phyloP scores from a whole-genome alignment of 768 basidiomycete species.

The Multifurca ochricompacta region DNA sequence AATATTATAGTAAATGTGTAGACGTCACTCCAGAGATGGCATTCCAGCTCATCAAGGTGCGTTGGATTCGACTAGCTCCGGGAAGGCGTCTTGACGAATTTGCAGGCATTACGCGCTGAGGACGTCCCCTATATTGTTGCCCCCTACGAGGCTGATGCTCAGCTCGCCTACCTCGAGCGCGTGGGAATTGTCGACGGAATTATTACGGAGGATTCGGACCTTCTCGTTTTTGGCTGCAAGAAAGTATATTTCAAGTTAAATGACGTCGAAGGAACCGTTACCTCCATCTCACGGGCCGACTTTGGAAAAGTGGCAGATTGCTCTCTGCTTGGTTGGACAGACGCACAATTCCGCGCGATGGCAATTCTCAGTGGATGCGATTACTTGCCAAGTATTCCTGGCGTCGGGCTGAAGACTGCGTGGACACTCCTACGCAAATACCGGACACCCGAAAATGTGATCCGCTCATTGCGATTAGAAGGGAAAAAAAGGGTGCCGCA shows the following conservation, averaged over 20 bases:
- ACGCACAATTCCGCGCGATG: slow-evolving; percentile 87
- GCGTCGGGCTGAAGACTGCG: slow-evolving; percentile 92
- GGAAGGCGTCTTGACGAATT: not conserved
- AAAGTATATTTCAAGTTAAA: slow-evolving; percentile 94
- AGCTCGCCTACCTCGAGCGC: slow-evolving; percentile 87
- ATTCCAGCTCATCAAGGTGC: slow-evolving; percentile 91
- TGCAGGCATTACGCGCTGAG: slow-evolving; percentile 79
- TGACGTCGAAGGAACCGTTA: slow-evolving; percentile 50
- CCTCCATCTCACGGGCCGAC: slow-evolving; percentile 56
- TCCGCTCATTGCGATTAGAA: slow-evolving; percentile 68
- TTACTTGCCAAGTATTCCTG: slow-evolving; percentile 84
- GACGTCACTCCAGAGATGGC: slow-evolving; percentile 98
- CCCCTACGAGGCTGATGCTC: slow-evolving; percentile 98
- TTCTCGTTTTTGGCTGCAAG: slow-evolving; percentile 94
- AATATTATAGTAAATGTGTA: slow-evolving; percentile 82
- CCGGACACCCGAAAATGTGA: slow-evolving; percentile 78
- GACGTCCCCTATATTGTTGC: slow-evolving; percentile 81
- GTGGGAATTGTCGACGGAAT: slow-evolving; percentile 79
- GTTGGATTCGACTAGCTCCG: slow-evolving; percentile 1
- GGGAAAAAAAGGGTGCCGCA: slow-evolving; percentile 77
- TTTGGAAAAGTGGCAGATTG: slow-evolving; percentile 62
- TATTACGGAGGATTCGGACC: slow-evolving; percentile 95
- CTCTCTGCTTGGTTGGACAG: slow-evolving; percentile 83
- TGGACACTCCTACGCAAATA: slow-evolving; percentile 73
- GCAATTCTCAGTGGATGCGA: slow-evolving; percentile 91